These are phyloP conservation scores for Asterella californica DNA, from an alignment of 225 moss, liverwort and hornwort species.

Conservation along the genomic window DNA sequence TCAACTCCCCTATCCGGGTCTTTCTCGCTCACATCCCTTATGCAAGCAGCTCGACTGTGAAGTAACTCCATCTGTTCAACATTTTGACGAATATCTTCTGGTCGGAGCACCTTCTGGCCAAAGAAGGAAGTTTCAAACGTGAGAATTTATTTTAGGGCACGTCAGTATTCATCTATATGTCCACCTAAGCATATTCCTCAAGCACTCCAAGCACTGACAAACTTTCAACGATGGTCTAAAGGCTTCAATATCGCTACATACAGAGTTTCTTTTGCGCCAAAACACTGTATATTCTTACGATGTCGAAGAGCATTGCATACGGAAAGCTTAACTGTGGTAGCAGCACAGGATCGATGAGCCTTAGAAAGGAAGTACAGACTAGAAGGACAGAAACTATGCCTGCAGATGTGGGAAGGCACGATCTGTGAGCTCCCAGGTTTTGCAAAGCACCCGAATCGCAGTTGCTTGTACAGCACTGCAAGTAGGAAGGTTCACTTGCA, in stretches of 20 bases:
- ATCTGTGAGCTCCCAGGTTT: conserved; percentile 48
- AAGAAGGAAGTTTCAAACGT: neutral
- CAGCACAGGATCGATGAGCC: neutral
- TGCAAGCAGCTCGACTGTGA: conserved; percentile 45
- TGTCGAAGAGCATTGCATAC: neutral
- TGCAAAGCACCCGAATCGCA: conserved; percentile 43
- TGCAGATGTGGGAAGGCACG: conserved; percentile 50
- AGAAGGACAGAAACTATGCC: conserved; percentile 15
- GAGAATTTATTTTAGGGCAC: neutral
- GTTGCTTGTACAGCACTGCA: conserved; percentile 40
- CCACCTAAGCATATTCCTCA: neutral
- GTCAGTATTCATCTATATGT: neutral
- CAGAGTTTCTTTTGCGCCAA: neutral
- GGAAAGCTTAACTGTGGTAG: neutral
- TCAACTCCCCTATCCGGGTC: conserved; percentile 53
- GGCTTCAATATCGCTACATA: neutral
- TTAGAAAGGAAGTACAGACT: neutral
- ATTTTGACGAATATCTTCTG: conserved; percentile 28
- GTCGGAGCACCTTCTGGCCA: conserved; percentile 33
- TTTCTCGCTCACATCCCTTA: conserved; percentile 46
- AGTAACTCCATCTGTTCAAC: conserved; percentile 20
- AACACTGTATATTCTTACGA: neutral
- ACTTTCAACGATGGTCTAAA: too few relatives aligned
- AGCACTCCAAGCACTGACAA: neutral
- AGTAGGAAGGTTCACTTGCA: neutral